A percentile compares a stretch with the other conserved stretches of the same genome.
phyloP scores from a whole-genome alignment of 495 filamentous ascomycete genomes.

The Aspergillus leporis region DNA sequence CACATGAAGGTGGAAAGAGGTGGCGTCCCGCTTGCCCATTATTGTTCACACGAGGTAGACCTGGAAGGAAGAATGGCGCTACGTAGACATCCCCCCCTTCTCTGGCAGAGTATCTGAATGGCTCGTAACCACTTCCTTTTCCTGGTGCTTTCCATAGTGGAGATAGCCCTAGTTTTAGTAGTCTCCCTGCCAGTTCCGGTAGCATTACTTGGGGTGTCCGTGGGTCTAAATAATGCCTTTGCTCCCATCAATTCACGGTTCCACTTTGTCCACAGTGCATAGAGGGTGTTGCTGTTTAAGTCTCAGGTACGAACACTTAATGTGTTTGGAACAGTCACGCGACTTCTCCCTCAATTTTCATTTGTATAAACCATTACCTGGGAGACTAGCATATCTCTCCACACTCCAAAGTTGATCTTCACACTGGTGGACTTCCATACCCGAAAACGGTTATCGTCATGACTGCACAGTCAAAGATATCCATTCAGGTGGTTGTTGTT shows the following conservation, averaged over 20 bases:
- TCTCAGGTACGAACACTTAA: background rate
- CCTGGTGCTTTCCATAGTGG: background rate
- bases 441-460: conserved; percentile 1
- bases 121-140: background rate
- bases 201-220: background rate
- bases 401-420: background rate
- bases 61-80: background rate
- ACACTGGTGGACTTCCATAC: background rate
- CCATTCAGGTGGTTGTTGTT: conserved; percentile 14
- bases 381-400: background rate
- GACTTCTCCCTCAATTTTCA: background rate
- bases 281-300: background rate
- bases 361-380: background rate
- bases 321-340: background rate
- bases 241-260: background rate
- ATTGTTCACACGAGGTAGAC: background rate
- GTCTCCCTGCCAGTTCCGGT: background rate
- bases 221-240: background rate
- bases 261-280: background rate
- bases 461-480: conserved; percentile 3
- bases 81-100: background rate
- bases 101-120: background rate
- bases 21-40: background rate
- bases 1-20: background rate
- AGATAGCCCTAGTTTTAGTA: background rate